These are phyloP conservation scores for Scedosporium dehoogii DNA, from an alignment of 2,329 filamentous ascomycete genomes.

Conservation along the genomic window DNA sequence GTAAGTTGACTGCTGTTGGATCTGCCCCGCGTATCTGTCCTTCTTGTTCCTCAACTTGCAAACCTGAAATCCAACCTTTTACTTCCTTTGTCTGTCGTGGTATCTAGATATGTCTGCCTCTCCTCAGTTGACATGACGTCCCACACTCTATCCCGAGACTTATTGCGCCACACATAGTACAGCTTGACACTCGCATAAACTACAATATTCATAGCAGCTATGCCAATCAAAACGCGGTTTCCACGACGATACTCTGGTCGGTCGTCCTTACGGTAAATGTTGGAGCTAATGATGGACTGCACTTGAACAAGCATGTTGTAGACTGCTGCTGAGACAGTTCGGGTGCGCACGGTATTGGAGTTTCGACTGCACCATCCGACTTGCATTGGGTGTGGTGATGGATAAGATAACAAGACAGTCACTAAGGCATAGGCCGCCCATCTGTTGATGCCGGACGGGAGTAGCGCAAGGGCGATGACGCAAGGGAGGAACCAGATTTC, in stretches of 20 bases:
- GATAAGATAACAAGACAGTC: constrained; percentile 21
- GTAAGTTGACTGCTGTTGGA: too few relatives aligned
- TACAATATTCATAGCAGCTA: constrained; percentile 15
- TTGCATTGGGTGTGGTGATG: constrained; percentile 33
- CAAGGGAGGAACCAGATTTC: constrained; percentile 24
- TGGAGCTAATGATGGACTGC: constrained; percentile 32
- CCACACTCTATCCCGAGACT: constrained; percentile 9
- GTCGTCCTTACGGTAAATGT: constrained; percentile 38
- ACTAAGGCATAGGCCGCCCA: constrained; percentile 22
- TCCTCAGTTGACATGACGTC: constrained; percentile 9
- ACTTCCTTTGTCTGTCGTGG: constrained; percentile 12
- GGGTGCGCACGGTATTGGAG: constrained; percentile 49
- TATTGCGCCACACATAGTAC: constrained; percentile 29
- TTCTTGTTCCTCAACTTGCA: constrained; percentile 8
- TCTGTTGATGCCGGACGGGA: constrained; percentile 17
- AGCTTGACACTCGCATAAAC: constrained; percentile 30
- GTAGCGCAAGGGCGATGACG: constrained; percentile 19
- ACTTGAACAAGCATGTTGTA: constrained; percentile 33
- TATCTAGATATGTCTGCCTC: constrained; percentile 10
- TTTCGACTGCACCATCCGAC: constrained; percentile 44
- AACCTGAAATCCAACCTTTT: constrained; percentile 13
- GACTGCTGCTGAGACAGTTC: constrained; percentile 50
- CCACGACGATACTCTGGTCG: constrained; percentile 31
- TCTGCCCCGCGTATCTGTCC: too few relatives aligned
- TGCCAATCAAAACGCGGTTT: constrained; percentile 24